phyloP scores from a whole-genome alignment of 495 filamentous ascomycete species.

The Beverwykella pulmonaria region DNA sequence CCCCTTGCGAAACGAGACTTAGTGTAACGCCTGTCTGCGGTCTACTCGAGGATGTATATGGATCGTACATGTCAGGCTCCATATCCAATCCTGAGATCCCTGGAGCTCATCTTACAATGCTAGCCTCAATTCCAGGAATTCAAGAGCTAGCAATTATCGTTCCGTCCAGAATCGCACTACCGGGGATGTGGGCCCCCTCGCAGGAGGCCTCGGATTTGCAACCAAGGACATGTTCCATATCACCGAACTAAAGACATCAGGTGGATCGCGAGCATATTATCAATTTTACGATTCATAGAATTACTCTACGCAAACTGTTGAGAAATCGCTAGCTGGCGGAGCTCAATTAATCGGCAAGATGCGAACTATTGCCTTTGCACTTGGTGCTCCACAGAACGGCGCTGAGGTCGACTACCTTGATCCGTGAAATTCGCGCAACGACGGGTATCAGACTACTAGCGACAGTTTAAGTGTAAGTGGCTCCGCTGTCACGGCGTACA shows the following conservation, averaged over 20 bases:
- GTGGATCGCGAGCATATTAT: slow-evolving; percentile 10
- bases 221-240: slow-evolving; percentile 18
- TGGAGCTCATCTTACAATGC: slow-evolving; percentile 1
- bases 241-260: slow-evolving; percentile 10
- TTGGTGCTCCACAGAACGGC: not conserved
- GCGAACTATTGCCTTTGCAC: not conserved
- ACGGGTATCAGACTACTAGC: slow-evolving; percentile 17
- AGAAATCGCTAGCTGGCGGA: slow-evolving; percentile 1
- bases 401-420: slow-evolving; percentile 13
- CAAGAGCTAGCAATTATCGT: no score
- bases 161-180: not conserved
- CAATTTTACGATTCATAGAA: slow-evolving; percentile 6
- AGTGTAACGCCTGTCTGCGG: slow-evolving; percentile 9
- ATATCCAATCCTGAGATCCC: not conserved
- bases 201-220: slow-evolving; percentile 7
- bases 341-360: slow-evolving; percentile 12
- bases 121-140: no score
- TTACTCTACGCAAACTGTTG: slow-evolving; percentile 7
- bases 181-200: not conserved
- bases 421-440: slow-evolving; percentile 18
- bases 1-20: not conserved
- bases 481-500: slow-evolving; percentile 9
- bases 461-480: slow-evolving; percentile 13
- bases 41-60: slow-evolving; percentile 6
- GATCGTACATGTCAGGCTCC: slow-evolving; percentile 13